Evolutionary conservation across 202 grass and related monocot genomes (phyloP).

Genomic region (Panicum hallii): DNA sequence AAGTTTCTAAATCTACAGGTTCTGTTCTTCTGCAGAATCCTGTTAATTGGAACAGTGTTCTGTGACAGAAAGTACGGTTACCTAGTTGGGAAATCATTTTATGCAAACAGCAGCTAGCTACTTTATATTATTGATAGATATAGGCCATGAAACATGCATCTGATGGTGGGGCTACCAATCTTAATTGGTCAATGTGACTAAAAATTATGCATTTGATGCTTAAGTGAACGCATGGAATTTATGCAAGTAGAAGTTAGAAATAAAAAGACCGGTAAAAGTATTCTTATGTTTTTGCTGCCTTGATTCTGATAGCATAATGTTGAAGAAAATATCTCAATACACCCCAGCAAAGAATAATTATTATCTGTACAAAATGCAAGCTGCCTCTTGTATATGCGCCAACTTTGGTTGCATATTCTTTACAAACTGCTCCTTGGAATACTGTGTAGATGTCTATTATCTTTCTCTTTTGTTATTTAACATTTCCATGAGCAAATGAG

Average conservation of each 20-base stretch:
- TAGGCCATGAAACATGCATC: not conserved
- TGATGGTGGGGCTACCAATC: not conserved
- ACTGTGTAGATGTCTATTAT: not conserved
- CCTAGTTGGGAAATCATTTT: not conserved
- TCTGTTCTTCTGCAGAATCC: slow-evolving; percentile 11
- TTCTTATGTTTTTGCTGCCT: not conserved
- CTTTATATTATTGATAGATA: not conserved
- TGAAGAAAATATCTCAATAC: slow-evolving; percentile 10
- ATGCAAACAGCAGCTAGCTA: not conserved
- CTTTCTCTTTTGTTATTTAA: slow-evolving; percentile 7
- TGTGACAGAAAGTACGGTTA: not conserved
- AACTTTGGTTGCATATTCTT: slow-evolving; percentile 1
- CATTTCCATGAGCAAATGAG: not conserved
- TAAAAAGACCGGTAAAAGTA: not conserved
- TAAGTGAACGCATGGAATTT: not conserved
- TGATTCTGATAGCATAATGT: slow-evolving; percentile 7
- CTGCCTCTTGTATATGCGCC: not conserved
- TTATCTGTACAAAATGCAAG: slow-evolving; percentile 21
- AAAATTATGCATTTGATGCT: slow-evolving; percentile 18
- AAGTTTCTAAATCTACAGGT: slow-evolving; percentile 97
- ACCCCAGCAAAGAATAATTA: not conserved
- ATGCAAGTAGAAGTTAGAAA: not conserved
- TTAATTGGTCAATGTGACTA: not conserved
- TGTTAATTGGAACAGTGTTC: not conserved
- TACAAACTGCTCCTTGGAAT: not conserved